Evolutionary conservation across 495 filamentous ascomycete genomes (phyloP).

Genomic region (Tuber magnatum): DNA sequence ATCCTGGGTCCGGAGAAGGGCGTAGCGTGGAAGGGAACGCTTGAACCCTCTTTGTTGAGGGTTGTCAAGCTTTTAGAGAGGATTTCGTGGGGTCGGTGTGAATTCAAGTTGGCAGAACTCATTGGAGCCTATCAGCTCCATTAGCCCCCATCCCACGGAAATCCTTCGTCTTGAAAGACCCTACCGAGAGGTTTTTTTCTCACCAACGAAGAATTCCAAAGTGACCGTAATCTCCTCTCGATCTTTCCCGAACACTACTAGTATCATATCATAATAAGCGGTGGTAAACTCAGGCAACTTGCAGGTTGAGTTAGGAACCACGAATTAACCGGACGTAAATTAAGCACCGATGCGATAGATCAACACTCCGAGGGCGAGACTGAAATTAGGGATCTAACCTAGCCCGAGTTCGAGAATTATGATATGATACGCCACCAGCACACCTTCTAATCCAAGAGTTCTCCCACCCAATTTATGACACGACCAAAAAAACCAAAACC

Average conservation of each 20-base stretch:
- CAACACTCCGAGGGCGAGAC: not conserved
- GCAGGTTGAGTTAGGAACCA: not conserved
- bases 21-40: not conserved
- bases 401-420: not conserved
- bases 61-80: not conserved
- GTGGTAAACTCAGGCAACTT: not conserved
- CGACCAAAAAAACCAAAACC: not conserved
- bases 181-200: not conserved
- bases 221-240: not conserved
- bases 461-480: not conserved
- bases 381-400: not conserved
- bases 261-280: too few relatives aligned
- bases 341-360: not conserved
- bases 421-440: too few relatives aligned
- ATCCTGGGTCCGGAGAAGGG: not conserved
- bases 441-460: not conserved
- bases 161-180: not conserved
- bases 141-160: not conserved
- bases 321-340: not conserved
- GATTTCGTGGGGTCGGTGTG: not conserved
- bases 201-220: not conserved
- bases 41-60: not conserved
- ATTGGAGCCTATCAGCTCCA: accelerated
- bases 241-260: too few relatives aligned
- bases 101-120: not conserved